Conservation (phyloP, 257 asterid species). For the Solanum gracilifrons region DNA sequence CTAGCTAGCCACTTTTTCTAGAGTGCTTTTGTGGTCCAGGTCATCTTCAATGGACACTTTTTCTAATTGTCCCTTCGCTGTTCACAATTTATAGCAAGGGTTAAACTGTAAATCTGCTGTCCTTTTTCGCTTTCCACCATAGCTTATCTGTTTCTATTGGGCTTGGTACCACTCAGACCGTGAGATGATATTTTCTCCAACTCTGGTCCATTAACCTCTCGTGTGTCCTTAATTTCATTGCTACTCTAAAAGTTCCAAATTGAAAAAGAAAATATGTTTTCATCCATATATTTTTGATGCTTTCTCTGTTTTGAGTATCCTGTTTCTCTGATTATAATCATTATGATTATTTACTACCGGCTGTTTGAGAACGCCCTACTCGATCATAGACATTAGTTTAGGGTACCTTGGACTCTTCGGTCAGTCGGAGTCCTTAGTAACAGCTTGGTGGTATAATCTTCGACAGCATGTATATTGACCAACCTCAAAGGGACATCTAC, state of each 20-base stretch:
- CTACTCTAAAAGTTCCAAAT: not conserved
- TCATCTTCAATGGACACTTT: not conserved
- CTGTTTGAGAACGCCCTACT: not conserved
- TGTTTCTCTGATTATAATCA: not conserved
- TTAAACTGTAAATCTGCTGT: not conserved
- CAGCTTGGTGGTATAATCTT: not conserved
- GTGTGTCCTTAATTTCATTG: not conserved
- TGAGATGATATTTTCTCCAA: not conserved
- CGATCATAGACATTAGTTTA: not conserved
- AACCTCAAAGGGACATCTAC: no score
- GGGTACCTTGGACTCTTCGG: fast-evolving
- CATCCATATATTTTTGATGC: not conserved
- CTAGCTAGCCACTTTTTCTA: not conserved
- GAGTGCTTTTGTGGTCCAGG: not conserved
- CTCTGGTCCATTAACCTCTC: not conserved
- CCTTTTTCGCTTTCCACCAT: not conserved
- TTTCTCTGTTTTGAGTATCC: not conserved
- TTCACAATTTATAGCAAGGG: not conserved
- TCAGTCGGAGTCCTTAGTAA: not conserved
- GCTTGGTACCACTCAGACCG: not conserved
- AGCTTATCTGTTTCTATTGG: not conserved
- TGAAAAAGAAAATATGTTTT: not conserved
- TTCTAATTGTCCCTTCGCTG: not conserved
- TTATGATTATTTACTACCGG: not conserved
- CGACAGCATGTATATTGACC: no score